Conservation (phyloP, 2,329 filamentous ascomycete species). For the Gaeumannomyces tritici region DNA sequence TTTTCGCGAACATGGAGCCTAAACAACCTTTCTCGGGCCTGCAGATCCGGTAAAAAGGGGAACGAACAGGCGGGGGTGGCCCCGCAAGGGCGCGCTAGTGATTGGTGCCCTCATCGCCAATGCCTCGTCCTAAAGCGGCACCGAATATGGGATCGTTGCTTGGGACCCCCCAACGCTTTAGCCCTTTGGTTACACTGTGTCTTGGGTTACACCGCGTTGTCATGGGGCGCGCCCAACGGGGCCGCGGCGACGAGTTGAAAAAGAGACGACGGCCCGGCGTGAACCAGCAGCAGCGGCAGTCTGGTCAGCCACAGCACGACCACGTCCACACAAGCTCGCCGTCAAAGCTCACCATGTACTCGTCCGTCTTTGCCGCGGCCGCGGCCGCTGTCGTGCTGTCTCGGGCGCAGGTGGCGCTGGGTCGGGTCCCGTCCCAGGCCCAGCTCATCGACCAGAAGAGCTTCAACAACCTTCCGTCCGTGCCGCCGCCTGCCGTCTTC, state of each 20-base stretch:
- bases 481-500: constrained; percentile 23
- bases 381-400: background rate
- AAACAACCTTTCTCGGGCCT: background rate
- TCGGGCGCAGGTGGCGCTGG: background rate
- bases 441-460: constrained; percentile 32
- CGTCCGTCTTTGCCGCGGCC: background rate
- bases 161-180: no score
- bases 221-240: no score
- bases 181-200: no score
- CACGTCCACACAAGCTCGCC: background rate
- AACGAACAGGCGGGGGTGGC: no score
- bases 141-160: no score
- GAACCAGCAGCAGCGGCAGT: background rate
- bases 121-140: background rate
- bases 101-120: background rate
- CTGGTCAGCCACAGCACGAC: no score
- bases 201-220: no score
- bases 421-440: constrained; percentile 21
- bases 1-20: no score
- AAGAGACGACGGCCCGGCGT: background rate
- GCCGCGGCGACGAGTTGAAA: background rate
- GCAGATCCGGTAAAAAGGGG: background rate
- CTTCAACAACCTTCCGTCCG: constrained; percentile 30
- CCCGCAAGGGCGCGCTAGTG: background rate
- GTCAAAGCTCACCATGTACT: background rate